phyloP scores from a whole-genome alignment of 495 filamentous ascomycete genomes.

The Penicillium paxilli region DNA sequence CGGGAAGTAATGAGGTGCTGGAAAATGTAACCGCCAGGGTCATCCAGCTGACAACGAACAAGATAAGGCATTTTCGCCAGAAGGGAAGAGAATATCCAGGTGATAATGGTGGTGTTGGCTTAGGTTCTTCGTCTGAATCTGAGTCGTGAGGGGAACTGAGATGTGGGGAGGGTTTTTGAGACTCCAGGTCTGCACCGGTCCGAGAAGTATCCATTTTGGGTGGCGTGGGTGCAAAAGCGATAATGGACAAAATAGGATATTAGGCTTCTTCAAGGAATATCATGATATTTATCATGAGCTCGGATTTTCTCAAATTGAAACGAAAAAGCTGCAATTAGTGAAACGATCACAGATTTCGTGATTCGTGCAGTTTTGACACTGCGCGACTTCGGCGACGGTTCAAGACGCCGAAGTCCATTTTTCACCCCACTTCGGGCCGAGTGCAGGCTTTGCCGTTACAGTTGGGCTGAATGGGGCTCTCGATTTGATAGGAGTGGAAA shows the following conservation, averaged over 20 bases:
- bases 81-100: conserved; percentile 28
- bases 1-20: conserved; percentile 42
- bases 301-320: not conserved
- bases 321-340: not conserved
- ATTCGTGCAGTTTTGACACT: not conserved
- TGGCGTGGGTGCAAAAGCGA: not conserved
- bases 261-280: not conserved
- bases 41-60: conserved; percentile 46
- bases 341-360: not conserved
- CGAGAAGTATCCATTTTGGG: conserved; percentile 6
- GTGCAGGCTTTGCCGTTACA: not conserved
- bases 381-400: not conserved
- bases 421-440: not conserved
- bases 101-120: conserved; percentile 12
- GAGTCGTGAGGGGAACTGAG: conserved; percentile 17
- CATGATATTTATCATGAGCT: not conserved
- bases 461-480: not conserved
- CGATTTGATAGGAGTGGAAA: not conserved
- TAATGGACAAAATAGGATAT: not conserved
- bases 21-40: conserved; percentile 45
- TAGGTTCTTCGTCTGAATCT: conserved; percentile 13
- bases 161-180: conserved; percentile 23
- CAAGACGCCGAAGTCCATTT: not conserved
- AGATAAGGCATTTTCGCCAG: conserved; percentile 46
- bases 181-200: conserved; percentile 17